A percentile compares a stretch with the other conserved stretches of the same genome.
These are phyloP conservation scores for Botryotinia globosa DNA, from an alignment of 2,329 filamentous ascomycete genomes.

Conservation along the genomic window DNA sequence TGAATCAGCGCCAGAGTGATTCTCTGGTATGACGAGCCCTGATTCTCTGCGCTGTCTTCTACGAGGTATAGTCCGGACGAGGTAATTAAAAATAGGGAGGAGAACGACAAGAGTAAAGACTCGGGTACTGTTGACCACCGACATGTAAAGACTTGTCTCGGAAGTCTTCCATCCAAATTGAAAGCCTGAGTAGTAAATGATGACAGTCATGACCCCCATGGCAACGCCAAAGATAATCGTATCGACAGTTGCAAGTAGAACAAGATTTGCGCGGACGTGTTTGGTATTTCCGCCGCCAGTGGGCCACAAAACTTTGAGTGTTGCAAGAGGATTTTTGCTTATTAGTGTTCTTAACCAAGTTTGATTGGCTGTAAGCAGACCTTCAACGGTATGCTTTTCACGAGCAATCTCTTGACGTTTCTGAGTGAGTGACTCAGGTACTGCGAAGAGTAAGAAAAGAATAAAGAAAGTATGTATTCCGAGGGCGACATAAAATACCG, in stretches of 20 bases:
- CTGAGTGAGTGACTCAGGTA: slow-evolving; percentile 82
- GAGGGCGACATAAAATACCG: slow-evolving; percentile 81
- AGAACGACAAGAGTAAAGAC: slow-evolving; percentile 72
- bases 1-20: slow-evolving; percentile 61
- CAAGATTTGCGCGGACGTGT: slow-evolving; percentile 72
- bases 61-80: slow-evolving; percentile 55
- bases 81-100: slow-evolving; percentile 72
- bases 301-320: slow-evolving; percentile 75
- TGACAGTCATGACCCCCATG: slow-evolving; percentile 76
- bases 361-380: slow-evolving; percentile 33
- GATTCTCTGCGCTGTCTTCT: slow-evolving; percentile 53
- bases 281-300: slow-evolving; percentile 57
- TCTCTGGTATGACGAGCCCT: slow-evolving; percentile 47
- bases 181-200: slow-evolving; percentile 79
- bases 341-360: slow-evolving; percentile 34
- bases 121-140: slow-evolving; percentile 70
- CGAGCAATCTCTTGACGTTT: slow-evolving; percentile 67
- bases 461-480: slow-evolving; percentile 73
- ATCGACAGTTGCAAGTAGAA: slow-evolving; percentile 77
- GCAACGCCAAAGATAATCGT: slow-evolving; percentile 77
- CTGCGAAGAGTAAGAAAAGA: slow-evolving; percentile 63
- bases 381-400: slow-evolving; percentile 58
- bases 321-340: slow-evolving; percentile 67
- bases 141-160: slow-evolving; percentile 78
- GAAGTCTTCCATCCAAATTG: slow-evolving; percentile 80